Evolutionary conservation across 176 grass and related monocot genomes (phyloP).

Genomic region (Tillandsia fasciculata): DNA sequence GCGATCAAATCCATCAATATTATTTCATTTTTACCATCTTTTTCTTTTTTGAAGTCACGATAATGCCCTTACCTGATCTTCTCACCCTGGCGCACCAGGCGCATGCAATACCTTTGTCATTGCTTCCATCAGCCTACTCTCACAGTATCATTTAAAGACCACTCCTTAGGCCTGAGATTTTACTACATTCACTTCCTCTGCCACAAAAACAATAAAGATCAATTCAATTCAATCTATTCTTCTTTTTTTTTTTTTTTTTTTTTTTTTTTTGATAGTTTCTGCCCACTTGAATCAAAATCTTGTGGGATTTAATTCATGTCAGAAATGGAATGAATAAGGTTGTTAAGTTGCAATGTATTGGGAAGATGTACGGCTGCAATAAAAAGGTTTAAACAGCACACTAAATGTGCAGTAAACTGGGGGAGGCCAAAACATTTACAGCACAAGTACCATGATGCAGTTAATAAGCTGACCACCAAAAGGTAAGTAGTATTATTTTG

Average conservation of each 20-base stretch:
- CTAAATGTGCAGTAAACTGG: not conserved
- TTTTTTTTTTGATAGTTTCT: not conserved
- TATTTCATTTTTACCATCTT: no score
- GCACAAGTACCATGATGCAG: not conserved
- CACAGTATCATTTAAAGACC: constrained; percentile 1
- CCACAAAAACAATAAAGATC: not conserved
- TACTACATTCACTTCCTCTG: constrained; percentile 5
- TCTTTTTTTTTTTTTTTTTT: no score
- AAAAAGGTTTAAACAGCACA: constrained; percentile 2
- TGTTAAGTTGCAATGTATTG: constrained; percentile 10
- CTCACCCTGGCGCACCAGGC: no score
- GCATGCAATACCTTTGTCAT: no score
- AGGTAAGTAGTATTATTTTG: not conserved
- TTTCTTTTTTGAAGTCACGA: no score
- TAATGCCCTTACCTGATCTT: no score
- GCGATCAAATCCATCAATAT: no score
- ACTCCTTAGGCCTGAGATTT: not conserved
- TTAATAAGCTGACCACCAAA: not conserved
- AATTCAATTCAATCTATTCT: not conserved
- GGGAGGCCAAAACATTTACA: not conserved
- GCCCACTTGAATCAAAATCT: not conserved
- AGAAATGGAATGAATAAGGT: constrained; percentile 17
- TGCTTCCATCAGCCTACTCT: constrained; percentile 3
- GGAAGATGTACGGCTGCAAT: not conserved
- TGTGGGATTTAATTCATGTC: not conserved